phyloP scores from a whole-genome alignment of 352 stramenopile species.

The Phytophthora ramorum region DNA sequence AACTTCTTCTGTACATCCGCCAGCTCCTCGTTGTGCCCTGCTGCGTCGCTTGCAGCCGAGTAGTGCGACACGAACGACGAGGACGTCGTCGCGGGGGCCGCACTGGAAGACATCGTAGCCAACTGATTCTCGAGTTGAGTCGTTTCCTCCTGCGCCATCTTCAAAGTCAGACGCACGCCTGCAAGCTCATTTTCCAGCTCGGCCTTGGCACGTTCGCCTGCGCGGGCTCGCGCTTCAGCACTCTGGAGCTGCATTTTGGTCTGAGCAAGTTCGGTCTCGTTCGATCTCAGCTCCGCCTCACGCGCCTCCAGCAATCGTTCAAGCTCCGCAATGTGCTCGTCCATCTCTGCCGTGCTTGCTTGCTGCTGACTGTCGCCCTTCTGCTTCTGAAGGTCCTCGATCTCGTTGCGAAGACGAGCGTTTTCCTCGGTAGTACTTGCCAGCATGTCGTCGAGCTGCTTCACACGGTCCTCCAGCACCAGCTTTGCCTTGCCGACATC shows the following conservation, averaged over 20 bases:
- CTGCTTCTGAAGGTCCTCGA: conserved; percentile 36
- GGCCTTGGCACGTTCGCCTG: conserved; percentile 10
- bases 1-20: conserved; percentile 76
- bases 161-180: conserved; percentile 33
- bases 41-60: conserved; percentile 24
- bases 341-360: conserved; percentile 15
- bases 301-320: conserved; percentile 29
- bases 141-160: conserved; percentile 38
- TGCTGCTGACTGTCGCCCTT: conserved; percentile 14
- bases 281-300: conserved; percentile 31
- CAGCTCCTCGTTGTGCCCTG: conserved; percentile 50
- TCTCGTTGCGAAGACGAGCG: conserved; percentile 42
- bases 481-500: conserved; percentile 84
- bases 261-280: conserved; percentile 23
- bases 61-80: conserved; percentile 39
- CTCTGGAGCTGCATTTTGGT: conserved; percentile 38
- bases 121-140: conserved; percentile 57
- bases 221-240: conserved; percentile 21
- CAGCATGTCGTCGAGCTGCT: conserved; percentile 59
- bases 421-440: conserved; percentile 61
- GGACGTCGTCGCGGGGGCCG: conserved; percentile 17
- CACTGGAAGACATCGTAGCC: conserved; percentile 29
- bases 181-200: conserved; percentile 35
- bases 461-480: conserved; percentile 74
- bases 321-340: conserved; percentile 25